A percentile compares a stretch with the other conserved stretches of the same genome.
These are phyloP conservation scores for Colletotrichum sp. DNA, from an alignment of 2,329 filamentous ascomycete genomes.

Conservation along the genomic window DNA sequence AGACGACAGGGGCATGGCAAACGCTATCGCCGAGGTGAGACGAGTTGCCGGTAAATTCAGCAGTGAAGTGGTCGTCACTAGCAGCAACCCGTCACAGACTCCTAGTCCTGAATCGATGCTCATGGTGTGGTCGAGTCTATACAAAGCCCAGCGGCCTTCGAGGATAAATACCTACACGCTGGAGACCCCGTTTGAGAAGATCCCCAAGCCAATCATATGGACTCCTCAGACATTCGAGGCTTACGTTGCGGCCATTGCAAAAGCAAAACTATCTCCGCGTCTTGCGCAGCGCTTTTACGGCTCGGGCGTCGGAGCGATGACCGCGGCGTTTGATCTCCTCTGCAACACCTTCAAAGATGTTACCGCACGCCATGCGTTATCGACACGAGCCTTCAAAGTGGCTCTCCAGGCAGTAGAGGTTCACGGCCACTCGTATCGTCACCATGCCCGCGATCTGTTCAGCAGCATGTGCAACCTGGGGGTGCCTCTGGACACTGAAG, in stretches of 20 bases:
- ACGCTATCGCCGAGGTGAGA: conserved; percentile 3
- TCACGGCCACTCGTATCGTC: conserved; percentile 28
- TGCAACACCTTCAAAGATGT: conserved; percentile 42
- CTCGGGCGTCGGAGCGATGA: conserved; percentile 36
- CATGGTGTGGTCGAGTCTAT: background rate
- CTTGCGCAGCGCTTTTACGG: conserved; percentile 40
- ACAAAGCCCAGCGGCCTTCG: background rate
- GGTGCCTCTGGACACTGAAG: conserved; percentile 48
- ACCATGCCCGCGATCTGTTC: conserved; percentile 38
- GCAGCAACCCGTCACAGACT: background rate
- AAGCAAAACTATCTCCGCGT: conserved; percentile 38
- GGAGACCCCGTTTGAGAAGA: conserved; percentile 37
- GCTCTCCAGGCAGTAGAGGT: conserved; percentile 46
- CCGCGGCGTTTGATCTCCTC: conserved; percentile 43
- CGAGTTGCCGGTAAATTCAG: background rate
- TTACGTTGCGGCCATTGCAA: conserved; percentile 48
- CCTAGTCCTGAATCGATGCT: background rate
- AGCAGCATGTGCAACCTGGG: conserved; percentile 38
- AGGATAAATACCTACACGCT: background rate
- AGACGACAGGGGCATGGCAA: conserved; percentile 8
- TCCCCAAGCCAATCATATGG: conserved; percentile 45
- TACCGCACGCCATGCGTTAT: conserved; percentile 36
- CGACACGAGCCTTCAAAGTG: conserved; percentile 45
- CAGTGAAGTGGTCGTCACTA: background rate
- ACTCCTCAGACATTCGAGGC: conserved; percentile 43